Percentiles rank a stretch among this genome's conserved stretches.
phyloP scores from a whole-genome alignment of 179 eudicot genomes.

The Actinidia polygama region DNA sequence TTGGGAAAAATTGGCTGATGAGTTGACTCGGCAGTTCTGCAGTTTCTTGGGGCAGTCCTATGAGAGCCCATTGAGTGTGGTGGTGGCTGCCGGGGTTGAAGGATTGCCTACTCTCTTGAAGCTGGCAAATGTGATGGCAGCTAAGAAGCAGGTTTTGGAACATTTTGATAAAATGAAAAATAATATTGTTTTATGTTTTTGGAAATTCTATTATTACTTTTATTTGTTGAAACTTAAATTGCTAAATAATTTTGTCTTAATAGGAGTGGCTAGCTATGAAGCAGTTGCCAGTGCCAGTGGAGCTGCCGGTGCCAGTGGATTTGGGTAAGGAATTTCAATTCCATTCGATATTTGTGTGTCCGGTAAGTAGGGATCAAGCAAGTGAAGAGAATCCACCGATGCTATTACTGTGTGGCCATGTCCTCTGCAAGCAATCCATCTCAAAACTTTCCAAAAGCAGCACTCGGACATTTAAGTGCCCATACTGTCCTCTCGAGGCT shows the following conservation, averaged over 20 bases:
- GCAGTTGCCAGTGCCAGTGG: constrained; percentile 90
- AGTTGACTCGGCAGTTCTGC: constrained; percentile 72
- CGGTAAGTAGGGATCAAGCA: constrained; percentile 86
- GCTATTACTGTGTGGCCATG: constrained; percentile 92
- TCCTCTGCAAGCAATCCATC: constrained; percentile 86
- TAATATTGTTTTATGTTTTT: too few relatives aligned
- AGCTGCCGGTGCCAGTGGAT: constrained; percentile 88
- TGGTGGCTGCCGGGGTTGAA: constrained; percentile 79
- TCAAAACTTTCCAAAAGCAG: constrained; percentile 69
- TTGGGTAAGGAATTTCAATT: constrained; percentile 77
- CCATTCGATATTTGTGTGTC: constrained; percentile 90
- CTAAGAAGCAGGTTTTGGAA: constrained; percentile 46
- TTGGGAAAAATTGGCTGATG: constrained; percentile 74
- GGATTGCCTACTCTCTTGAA: constrained; percentile 88
- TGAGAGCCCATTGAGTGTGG: constrained; percentile 81
- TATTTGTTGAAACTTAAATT: too few relatives aligned
- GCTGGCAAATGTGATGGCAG: constrained; percentile 74
- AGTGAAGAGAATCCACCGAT: constrained; percentile 89
- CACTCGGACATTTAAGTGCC: constrained; percentile 75
- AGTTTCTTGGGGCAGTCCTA: constrained; percentile 77
- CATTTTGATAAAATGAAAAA: too few relatives aligned
- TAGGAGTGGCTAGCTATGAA: constrained; percentile 80
- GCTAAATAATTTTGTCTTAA: too few relatives aligned
- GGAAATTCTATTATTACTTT: too few relatives aligned
- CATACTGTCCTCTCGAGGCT: constrained; percentile 83